These are phyloP conservation scores for Beauveria caledonica DNA, from an alignment of 2,329 filamentous ascomycete species.

Conservation along the genomic window DNA sequence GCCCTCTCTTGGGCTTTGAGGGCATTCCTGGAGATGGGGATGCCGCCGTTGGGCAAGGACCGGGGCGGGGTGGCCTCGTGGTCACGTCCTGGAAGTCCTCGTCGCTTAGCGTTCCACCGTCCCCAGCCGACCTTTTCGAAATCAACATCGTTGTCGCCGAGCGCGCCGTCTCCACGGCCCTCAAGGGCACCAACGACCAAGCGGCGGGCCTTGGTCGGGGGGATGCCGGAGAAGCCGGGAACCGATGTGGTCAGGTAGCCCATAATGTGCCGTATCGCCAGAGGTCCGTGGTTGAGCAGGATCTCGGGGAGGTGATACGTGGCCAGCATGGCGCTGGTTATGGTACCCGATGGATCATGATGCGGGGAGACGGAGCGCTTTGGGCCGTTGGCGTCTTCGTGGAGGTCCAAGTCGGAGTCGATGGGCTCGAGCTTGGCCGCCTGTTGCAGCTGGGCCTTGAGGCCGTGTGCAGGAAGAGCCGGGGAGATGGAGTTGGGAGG, in stretches of 20 bases:
- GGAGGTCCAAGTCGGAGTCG: constrained; percentile 82
- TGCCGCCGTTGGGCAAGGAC: constrained; percentile 37
- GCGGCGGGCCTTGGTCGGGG: constrained; percentile 80
- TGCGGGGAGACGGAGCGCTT: constrained; percentile 36
- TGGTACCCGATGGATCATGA: constrained; percentile 68
- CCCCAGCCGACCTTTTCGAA: constrained; percentile 98
- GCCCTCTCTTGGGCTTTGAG: constrained; percentile 38
- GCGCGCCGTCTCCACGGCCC: constrained; percentile 57
- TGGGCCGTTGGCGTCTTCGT: constrained; percentile 42
- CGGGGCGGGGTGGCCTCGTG: constrained; percentile 33
- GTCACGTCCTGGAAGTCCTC: constrained; percentile 50
- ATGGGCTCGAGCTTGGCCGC: constrained; percentile 54
- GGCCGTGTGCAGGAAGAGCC: constrained; percentile 70
- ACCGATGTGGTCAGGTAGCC: constrained; percentile 88
- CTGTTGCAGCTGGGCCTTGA: constrained; percentile 58
- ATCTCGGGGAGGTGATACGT: constrained; percentile 88
- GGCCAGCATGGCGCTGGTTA: constrained; percentile 77
- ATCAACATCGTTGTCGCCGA: constrained; percentile 62
- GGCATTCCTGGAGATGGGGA: constrained; percentile 45
- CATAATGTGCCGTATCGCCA: constrained; percentile 94
- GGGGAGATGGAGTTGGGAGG: constrained; percentile 95
- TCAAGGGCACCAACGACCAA: constrained; percentile 90
- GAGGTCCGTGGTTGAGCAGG: constrained; percentile 77
- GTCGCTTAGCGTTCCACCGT: constrained; percentile 79
- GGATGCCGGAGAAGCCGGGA: constrained; percentile 83